Percentiles rank a stretch among this genome's conserved stretches.
Conservation (phyloP, 805 yeast genomes). For the Suhomyces canberraensis region DNA sequence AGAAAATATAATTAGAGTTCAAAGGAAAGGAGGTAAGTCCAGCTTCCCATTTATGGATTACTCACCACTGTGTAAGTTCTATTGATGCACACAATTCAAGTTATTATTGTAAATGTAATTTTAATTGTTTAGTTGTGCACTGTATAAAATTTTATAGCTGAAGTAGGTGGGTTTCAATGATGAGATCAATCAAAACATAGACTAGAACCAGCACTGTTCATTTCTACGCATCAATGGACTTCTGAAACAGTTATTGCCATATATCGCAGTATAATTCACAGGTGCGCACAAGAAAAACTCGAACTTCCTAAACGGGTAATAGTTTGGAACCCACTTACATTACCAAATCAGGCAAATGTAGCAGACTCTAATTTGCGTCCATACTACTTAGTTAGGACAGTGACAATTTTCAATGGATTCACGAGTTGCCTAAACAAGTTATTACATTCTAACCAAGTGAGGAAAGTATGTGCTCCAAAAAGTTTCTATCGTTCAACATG, state of each 20-base stretch:
- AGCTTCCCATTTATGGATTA: too few species aligned
- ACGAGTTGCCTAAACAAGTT: constrained; percentile 7
- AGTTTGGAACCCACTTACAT: constrained; percentile 15
- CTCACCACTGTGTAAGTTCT: too few species aligned
- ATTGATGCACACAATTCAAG: too few species aligned
- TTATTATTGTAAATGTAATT: too few species aligned
- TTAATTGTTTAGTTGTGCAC: too few species aligned
- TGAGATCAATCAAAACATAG: too few species aligned
- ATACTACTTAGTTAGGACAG: not conserved
- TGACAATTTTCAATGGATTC: constrained; percentile 3
- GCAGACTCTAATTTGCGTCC: constrained; percentile 1
- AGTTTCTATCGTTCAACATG: not conserved
- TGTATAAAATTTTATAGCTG: too few species aligned
- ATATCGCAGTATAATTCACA: not conserved
- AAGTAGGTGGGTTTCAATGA: too few species aligned
- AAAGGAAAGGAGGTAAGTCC: too few species aligned
- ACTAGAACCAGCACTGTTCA: too few species aligned
- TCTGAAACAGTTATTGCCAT: not conserved
- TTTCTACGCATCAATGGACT: too few species aligned
- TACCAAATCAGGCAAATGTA: constrained; percentile 20
- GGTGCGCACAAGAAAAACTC: not conserved
- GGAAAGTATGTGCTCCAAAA: not conserved
- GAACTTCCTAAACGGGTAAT: constrained; percentile 20
- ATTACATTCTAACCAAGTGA: not conserved
- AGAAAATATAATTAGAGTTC: too few species aligned